These are phyloP conservation scores for Leptographium wingfieldii DNA, from an alignment of 2,329 filamentous ascomycete genomes.

Conservation along the genomic window DNA sequence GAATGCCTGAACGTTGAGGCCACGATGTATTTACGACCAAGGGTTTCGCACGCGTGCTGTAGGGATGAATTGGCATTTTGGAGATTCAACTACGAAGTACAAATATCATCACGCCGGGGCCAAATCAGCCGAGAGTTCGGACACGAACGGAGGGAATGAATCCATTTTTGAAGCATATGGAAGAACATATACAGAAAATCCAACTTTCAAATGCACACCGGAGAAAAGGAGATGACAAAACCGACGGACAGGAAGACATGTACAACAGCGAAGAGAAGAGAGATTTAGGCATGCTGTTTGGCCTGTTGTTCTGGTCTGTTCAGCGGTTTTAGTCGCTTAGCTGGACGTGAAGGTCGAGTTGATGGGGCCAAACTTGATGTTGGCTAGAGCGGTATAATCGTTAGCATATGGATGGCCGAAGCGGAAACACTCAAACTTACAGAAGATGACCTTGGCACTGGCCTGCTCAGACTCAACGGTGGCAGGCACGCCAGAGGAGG, in stretches of 20 bases:
- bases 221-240: not conserved
- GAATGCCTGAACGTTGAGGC: too few relatives aligned
- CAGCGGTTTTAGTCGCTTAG: conserved; percentile 1
- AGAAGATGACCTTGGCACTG: conserved; percentile 25
- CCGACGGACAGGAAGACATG: not conserved
- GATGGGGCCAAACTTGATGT: conserved; percentile 21
- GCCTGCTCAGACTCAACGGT: conserved; percentile 26
- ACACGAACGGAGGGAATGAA: too few relatives aligned
- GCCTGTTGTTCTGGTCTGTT: not conserved
- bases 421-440: conserved; percentile 5
- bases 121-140: too few relatives aligned
- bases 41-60: too few relatives aligned
- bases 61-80: too few relatives aligned
- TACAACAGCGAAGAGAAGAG: not conserved
- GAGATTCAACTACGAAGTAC: too few relatives aligned
- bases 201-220: not conserved
- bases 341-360: conserved; percentile 17
- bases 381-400: conserved; percentile 11
- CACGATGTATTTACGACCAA: too few relatives aligned
- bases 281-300: not conserved
- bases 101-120: too few relatives aligned
- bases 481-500: conserved; percentile 28
- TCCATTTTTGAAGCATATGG: not conserved
- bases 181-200: not conserved
- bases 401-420: not conserved